phyloP scores from a whole-genome alignment of 768 basidiomycete species.

The Mycena belliarum region DNA sequence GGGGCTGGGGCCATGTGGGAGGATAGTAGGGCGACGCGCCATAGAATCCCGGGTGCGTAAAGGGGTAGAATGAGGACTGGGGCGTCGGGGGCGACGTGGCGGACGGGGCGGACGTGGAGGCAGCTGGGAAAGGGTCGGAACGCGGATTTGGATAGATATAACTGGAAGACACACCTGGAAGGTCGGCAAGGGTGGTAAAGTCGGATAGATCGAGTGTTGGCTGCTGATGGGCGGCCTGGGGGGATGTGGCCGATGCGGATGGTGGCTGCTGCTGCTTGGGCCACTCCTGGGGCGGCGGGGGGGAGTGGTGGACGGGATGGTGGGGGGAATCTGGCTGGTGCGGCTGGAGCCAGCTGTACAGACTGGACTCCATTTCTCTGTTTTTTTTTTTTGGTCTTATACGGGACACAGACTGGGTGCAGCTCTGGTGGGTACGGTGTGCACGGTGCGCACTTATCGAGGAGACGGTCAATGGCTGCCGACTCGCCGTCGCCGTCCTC shows the following conservation, averaged over 20 bases:
- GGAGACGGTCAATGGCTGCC: neutral
- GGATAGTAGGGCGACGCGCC: slow-evolving; percentile 4
- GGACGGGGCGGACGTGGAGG: slow-evolving; percentile 35
- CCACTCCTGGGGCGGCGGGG: slow-evolving; percentile 42
- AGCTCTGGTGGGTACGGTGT: slow-evolving; percentile 2
- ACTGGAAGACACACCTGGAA: slow-evolving; percentile 37
- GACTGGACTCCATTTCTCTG: slow-evolving; percentile 40
- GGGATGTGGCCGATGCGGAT: neutral
- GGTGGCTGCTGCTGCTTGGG: slow-evolving; percentile 33
- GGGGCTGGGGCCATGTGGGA: slow-evolving; percentile 27
- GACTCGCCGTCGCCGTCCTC: neutral
- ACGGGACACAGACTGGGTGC: slow-evolving; percentile 14
- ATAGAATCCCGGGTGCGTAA: slow-evolving; percentile 36
- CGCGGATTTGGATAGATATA: slow-evolving; percentile 31
- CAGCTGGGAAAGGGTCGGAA: slow-evolving; percentile 71
- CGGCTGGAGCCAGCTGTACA: slow-evolving; percentile 48
- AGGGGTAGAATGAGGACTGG: slow-evolving; percentile 39
- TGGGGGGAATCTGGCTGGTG: slow-evolving; percentile 36
- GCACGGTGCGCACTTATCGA: neutral
- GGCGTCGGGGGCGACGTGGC: slow-evolving; percentile 28
- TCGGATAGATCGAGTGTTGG: slow-evolving; percentile 40
- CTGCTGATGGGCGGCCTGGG: slow-evolving; percentile 20
- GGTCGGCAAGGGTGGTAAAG: slow-evolving; percentile 37
- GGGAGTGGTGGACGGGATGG: slow-evolving; percentile 31
- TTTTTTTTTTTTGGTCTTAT: slow-evolving; percentile 31